phyloP scores from a whole-genome alignment of 768 basidiomycete genomes.

The Xerocomellus chrysenteron region DNA sequence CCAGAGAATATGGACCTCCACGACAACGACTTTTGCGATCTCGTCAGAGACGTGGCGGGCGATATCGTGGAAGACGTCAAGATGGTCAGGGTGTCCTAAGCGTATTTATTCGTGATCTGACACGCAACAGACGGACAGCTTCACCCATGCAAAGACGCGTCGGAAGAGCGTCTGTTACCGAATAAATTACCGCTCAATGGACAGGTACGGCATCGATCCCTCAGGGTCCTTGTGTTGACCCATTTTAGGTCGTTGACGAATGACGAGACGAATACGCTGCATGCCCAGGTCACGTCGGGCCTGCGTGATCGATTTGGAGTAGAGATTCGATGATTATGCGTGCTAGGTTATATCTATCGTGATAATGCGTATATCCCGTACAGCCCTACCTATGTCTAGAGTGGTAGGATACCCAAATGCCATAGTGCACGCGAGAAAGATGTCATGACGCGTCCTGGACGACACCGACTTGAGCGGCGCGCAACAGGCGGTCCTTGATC shows the following conservation, averaged over 20 bases:
- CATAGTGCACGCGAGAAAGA: background rate
- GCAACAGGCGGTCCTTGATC: slow-evolving; percentile 90
- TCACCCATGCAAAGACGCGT: slow-evolving; percentile 84
- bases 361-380: slow-evolving; percentile 23
- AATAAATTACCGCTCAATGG: slow-evolving; percentile 96
- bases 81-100: slow-evolving; percentile 48
- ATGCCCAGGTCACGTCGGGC: slow-evolving; percentile 55
- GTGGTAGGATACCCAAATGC: slow-evolving; percentile 16
- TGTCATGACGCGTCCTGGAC: slow-evolving; percentile 61
- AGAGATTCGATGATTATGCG: slow-evolving; percentile 76
- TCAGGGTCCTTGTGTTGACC: slow-evolving; percentile 4
- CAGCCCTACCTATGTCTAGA: slow-evolving; percentile 32
- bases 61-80: slow-evolving; percentile 91
- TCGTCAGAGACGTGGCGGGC: slow-evolving; percentile 89
- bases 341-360: slow-evolving; percentile 39
- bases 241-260: slow-evolving; percentile 74
- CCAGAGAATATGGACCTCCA: slow-evolving; percentile 59
- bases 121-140: slow-evolving; percentile 75
- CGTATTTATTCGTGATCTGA: background rate
- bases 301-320: slow-evolving; percentile 68
- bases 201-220: slow-evolving; percentile 52
- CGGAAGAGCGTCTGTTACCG: slow-evolving; percentile 83
- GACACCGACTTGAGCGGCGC: slow-evolving; percentile 96
- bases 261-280: slow-evolving; percentile 84
- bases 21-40: slow-evolving; percentile 96